Evolutionary conservation across 1,284 basidiomycete species (phyloP).

Genomic region (Cutaneotrichosporon cyanovorans): DNA sequence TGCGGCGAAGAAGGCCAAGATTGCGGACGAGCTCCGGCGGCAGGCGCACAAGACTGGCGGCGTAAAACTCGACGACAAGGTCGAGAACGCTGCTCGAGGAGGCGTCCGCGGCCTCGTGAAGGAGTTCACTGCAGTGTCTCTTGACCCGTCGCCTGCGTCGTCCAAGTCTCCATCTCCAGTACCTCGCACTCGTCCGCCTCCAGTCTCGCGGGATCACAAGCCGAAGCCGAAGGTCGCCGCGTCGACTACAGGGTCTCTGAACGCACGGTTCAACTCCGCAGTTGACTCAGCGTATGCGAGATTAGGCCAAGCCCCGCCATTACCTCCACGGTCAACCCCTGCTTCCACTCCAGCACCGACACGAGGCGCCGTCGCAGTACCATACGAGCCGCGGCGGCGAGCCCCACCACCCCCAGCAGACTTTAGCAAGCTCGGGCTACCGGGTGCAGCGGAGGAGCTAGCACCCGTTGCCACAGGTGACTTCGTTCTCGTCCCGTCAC

Average conservation of each 20-base stretch:
- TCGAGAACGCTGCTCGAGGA: constrained; percentile 13
- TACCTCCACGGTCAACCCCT: constrained; percentile 8
- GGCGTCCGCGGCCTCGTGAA: constrained; percentile 21
- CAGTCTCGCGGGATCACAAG: constrained; percentile 12
- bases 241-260: background rate
- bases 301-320: constrained; percentile 14
- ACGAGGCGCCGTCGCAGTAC: background rate
- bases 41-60: constrained; percentile 4
- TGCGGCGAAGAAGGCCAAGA: constrained; percentile 56
- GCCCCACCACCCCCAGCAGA: constrained; percentile 12
- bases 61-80: constrained; percentile 10
- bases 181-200: constrained; percentile 4
- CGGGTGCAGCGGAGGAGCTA: constrained; percentile 10
- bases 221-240: background rate
- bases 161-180: constrained; percentile 3
- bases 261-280: background rate
- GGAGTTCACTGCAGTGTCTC: constrained; percentile 13
- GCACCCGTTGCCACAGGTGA: constrained; percentile 37
- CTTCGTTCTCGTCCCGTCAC: constrained; percentile 31
- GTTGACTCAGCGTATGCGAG: constrained; percentile 10
- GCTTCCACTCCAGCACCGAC: background rate
- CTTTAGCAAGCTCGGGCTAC: constrained; percentile 13
- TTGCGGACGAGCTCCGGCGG: constrained; percentile 4
- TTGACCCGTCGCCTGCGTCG: constrained; percentile 3
- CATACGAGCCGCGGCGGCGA: constrained; percentile 11